phyloP scores from a whole-genome alignment of 1,284 basidiomycete genomes.

The Trichosporon coremiiforme region DNA sequence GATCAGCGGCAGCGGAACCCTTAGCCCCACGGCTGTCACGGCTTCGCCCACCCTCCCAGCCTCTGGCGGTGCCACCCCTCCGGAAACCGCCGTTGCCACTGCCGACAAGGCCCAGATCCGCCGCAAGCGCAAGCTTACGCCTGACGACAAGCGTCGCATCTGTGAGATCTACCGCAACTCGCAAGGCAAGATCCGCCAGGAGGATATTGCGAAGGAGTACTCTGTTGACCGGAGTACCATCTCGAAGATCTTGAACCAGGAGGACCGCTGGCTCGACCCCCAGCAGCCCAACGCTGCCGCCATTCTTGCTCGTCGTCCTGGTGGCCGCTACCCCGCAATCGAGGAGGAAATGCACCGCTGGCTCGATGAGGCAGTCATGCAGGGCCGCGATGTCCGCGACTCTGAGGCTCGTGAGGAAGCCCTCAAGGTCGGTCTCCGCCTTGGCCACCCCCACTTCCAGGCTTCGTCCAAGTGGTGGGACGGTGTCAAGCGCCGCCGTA shows the following conservation, averaged over 20 bases:
- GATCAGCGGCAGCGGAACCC: not conserved
- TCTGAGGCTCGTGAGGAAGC: constrained; percentile 34
- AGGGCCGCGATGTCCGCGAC: constrained; percentile 33
- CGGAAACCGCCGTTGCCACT: constrained; percentile 3
- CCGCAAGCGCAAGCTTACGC: constrained; percentile 36
- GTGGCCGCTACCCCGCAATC: constrained; percentile 34
- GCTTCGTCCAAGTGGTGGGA: constrained; percentile 38
- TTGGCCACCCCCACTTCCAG: constrained; percentile 35
- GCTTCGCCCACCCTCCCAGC: constrained; percentile 6
- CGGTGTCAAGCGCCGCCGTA: constrained; percentile 34
- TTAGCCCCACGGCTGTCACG: not conserved
- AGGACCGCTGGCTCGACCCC: constrained; percentile 35
- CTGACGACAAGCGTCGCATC: constrained; percentile 37
- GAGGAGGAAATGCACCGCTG: constrained; percentile 36
- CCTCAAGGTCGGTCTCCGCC: constrained; percentile 29
- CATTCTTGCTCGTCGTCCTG: constrained; percentile 28
- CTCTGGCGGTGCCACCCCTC: constrained; percentile 22
- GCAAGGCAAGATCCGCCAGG: constrained; percentile 36
- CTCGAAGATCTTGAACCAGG: constrained; percentile 37
- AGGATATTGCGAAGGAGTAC: constrained; percentile 37
- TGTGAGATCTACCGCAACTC: constrained; percentile 35
- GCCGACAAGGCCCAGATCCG: constrained; percentile 21
- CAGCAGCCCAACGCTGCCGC: constrained; percentile 26
- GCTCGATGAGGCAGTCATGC: constrained; percentile 33
- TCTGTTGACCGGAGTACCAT: constrained; percentile 36